A percentile compares a stretch with the other conserved stretches of the same genome.
phyloP scores from a whole-genome alignment of 495 filamentous ascomycete species.

The Parmelia sp. region DNA sequence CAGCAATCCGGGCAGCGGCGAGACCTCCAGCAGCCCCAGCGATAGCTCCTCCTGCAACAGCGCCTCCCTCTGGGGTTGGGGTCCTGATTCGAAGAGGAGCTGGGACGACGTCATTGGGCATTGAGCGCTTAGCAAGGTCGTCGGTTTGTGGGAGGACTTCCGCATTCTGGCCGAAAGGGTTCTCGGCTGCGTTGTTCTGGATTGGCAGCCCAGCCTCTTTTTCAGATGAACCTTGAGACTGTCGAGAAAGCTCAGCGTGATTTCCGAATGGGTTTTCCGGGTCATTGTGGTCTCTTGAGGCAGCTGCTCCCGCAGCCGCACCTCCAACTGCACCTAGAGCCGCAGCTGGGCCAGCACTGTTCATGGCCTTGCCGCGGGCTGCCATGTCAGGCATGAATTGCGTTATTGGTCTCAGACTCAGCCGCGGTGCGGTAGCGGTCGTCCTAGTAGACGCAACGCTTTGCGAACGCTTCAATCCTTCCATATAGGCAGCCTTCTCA shows the following conservation, averaged over 20 bases:
- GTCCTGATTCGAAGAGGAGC: constrained; percentile 25
- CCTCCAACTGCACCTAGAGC: constrained; percentile 23
- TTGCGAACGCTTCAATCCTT: constrained; percentile 34
- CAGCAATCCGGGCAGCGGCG: constrained; percentile 28
- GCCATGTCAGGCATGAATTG: constrained; percentile 72
- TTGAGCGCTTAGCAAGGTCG: constrained; percentile 3
- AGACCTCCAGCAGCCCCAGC: constrained; percentile 38
- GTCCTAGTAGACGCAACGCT: constrained; percentile 40
- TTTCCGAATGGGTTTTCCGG: constrained; percentile 39
- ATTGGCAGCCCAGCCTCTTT: constrained; percentile 28
- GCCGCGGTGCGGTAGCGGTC: constrained; percentile 56
- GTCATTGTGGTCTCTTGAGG: constrained; percentile 30
- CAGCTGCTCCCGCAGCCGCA: constrained; percentile 18
- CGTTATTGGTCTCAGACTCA: constrained; percentile 82
- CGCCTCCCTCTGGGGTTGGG: constrained; percentile 28
- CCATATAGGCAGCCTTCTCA: constrained; percentile 45
- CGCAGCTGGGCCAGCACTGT: constrained; percentile 32
- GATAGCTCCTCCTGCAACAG: constrained; percentile 28
- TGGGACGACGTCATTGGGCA: constrained; percentile 18
- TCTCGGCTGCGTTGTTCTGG: constrained; percentile 26
- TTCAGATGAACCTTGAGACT: constrained; percentile 30
- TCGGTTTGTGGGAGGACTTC: constrained; percentile 32
- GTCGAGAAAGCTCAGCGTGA: constrained; percentile 37
- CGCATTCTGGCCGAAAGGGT: constrained; percentile 43
- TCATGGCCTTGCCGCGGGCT: constrained; percentile 37